These are phyloP conservation scores for Neonectria hederae DNA, from an alignment of 2,329 filamentous ascomycete genomes.

Conservation along the genomic window DNA sequence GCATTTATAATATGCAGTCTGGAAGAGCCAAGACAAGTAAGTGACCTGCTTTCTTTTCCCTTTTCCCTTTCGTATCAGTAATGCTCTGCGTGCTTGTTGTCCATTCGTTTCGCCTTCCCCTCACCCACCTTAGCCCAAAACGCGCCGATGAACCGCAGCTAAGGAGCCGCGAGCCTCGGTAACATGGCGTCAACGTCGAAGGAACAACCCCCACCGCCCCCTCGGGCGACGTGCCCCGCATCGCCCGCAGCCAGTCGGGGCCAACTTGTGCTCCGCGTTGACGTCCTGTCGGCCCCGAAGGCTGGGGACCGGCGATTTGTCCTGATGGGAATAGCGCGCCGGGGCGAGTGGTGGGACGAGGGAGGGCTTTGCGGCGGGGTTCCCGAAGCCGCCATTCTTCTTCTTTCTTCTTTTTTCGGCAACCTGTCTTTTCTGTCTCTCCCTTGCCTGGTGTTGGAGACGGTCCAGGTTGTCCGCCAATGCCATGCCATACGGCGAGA, in stretches of 20 bases:
- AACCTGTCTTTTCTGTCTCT: too few relatives aligned
- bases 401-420: not conserved
- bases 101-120: not conserved
- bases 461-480: not conserved
- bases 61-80: not conserved
- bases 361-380: slow-evolving; percentile 15
- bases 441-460: not conserved
- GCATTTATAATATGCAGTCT: not conserved
- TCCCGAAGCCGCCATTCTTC: slow-evolving; percentile 13
- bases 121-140: not conserved
- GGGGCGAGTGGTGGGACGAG: slow-evolving; percentile 23
- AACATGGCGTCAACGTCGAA: slow-evolving; percentile 8
- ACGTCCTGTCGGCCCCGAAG: slow-evolving; percentile 1
- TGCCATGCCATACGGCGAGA: not conserved
- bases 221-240: not conserved
- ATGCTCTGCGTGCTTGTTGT: too few relatives aligned
- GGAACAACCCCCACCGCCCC: not conserved
- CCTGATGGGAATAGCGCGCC: slow-evolving; percentile 40
- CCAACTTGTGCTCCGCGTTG: not conserved
- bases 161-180: slow-evolving; percentile 24
- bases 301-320: slow-evolving; percentile 35
- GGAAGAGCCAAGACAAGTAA: not conserved
- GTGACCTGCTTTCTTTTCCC: not conserved
- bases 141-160: not conserved
- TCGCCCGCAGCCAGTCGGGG: not conserved